phyloP scores from a whole-genome alignment of 2,329 filamentous ascomycete genomes.

The Fusarium falciforme region DNA sequence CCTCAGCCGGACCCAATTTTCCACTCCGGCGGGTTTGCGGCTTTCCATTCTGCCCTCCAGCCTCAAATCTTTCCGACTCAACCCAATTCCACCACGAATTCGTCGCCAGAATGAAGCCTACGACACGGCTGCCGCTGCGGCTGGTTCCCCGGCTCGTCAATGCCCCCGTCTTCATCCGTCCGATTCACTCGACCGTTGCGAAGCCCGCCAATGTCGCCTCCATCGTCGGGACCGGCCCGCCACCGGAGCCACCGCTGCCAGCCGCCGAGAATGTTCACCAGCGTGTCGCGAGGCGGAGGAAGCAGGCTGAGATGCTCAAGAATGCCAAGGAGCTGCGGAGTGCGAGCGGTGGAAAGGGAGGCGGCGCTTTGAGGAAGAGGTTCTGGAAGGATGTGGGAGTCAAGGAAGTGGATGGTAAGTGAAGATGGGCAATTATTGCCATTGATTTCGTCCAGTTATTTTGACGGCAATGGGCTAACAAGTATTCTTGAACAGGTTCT shows the following conservation, averaged over 20 bases:
- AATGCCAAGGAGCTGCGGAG: constrained; percentile 61
- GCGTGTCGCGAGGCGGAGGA: constrained; percentile 62
- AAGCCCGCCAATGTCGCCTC: constrained; percentile 61
- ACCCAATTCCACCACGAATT: constrained; percentile 12
- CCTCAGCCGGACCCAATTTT: constrained; percentile 38
- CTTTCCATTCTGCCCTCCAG: constrained; percentile 6
- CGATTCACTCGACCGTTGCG: constrained; percentile 49
- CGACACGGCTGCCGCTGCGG: constrained; percentile 54
- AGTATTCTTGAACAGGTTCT: constrained; percentile 48
- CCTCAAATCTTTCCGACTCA: constrained; percentile 12
- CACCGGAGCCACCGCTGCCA: constrained; percentile 66
- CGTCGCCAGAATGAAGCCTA: constrained; percentile 53
- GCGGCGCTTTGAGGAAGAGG: constrained; percentile 69
- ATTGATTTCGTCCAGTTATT: background rate
- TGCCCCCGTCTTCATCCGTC: constrained; percentile 33
- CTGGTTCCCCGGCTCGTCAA: constrained; percentile 45
- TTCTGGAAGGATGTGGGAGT: constrained; percentile 92
- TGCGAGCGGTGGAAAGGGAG: constrained; percentile 51
- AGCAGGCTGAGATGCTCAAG: constrained; percentile 67
- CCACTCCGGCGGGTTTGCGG: constrained; percentile 16
- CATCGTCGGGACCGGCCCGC: constrained; percentile 68
- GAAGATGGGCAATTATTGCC: background rate
- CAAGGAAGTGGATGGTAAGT: constrained; percentile 71
- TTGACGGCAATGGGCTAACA: constrained; percentile 12
- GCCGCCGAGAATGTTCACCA: constrained; percentile 53